Conservation (phyloP, 768 basidiomycete genomes). For the Mycena pura region DNA sequence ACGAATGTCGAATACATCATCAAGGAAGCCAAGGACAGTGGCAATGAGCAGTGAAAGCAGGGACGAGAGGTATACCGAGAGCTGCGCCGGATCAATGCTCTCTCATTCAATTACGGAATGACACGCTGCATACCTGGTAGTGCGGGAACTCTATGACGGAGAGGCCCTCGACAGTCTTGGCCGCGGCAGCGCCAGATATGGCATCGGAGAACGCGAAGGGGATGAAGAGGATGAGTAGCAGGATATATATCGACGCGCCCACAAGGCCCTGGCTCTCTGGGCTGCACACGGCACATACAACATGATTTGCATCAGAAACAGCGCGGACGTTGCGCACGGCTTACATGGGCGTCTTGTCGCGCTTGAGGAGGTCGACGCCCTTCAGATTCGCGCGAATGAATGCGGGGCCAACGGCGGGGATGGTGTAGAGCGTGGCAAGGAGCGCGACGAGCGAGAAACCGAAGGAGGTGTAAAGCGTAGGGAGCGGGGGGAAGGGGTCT, state of each 20-base stretch:
- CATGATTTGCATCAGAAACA: constrained; percentile 15
- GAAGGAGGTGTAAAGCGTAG: constrained; percentile 76
- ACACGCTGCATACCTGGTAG: constrained; percentile 64
- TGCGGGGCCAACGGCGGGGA: constrained; percentile 82
- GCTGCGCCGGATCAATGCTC: constrained; percentile 50
- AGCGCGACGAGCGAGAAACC: constrained; percentile 89
- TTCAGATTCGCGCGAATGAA: constrained; percentile 85
- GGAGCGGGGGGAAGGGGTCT: constrained; percentile 71
- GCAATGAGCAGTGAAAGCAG: constrained; percentile 92
- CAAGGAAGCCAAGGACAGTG: constrained; percentile 92
- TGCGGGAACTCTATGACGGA: constrained; percentile 76
- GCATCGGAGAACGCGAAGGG: constrained; percentile 92
- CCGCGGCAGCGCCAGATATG: constrained; percentile 53
- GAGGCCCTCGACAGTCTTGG: constrained; percentile 63
- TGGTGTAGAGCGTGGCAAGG: constrained; percentile 72
- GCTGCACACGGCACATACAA: constrained; percentile 49
- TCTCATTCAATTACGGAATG: not conserved
- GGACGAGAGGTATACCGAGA: constrained; percentile 92
- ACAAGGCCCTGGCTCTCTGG: constrained; percentile 95
- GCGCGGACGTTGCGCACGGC: not conserved
- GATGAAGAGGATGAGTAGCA: constrained; percentile 88
- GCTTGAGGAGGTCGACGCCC: constrained; percentile 89
- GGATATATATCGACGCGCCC: constrained; percentile 87
- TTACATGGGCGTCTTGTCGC: constrained; percentile 73
- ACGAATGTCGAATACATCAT: constrained; percentile 97